These are phyloP conservation scores for Trichoderma erinaceum DNA, from an alignment of 495 filamentous ascomycete genomes.

Conservation along the genomic window DNA sequence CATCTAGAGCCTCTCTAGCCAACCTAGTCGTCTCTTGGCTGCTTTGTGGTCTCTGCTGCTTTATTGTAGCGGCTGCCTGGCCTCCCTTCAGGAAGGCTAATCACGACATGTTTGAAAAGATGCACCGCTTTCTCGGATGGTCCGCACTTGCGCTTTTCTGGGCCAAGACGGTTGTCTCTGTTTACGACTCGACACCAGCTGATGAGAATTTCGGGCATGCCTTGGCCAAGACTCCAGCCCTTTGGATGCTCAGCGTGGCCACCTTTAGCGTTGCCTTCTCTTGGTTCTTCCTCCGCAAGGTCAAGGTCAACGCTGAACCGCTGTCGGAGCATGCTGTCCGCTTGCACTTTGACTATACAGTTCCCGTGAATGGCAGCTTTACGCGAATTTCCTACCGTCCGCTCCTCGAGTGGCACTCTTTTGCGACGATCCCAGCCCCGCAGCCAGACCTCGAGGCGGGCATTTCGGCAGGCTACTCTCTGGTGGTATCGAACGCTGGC, in stretches of 20 bases:
- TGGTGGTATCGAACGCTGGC: constrained; percentile 73
- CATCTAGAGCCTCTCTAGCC: constrained; percentile 19
- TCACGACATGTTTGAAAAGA: constrained; percentile 62
- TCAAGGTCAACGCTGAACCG: constrained; percentile 52
- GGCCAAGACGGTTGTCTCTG: constrained; percentile 42
- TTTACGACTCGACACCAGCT: constrained; percentile 43
- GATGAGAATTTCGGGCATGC: constrained; percentile 36
- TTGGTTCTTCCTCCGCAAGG: constrained; percentile 60
- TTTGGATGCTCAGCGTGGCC: constrained; percentile 61
- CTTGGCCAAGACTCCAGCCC: constrained; percentile 51
- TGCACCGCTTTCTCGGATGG: constrained; percentile 66
- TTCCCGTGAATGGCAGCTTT: constrained; percentile 49
- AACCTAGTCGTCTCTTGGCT: constrained; percentile 40
- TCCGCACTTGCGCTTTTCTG: constrained; percentile 55
- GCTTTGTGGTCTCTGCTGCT: constrained; percentile 35
- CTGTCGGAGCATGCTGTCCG: constrained; percentile 65
- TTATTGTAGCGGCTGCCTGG: constrained; percentile 41
- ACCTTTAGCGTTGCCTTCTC: constrained; percentile 58
- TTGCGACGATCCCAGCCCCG: constrained; percentile 63
- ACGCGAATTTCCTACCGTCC: constrained; percentile 52
- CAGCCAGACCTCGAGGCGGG: constrained; percentile 47
- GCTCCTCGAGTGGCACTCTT: constrained; percentile 73
- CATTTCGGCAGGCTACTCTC: constrained; percentile 48
- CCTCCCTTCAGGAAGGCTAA: constrained; percentile 46
- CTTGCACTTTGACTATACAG: constrained; percentile 60